phyloP scores from a whole-genome alignment of 306 rosid genomes.

The Casuarina equisetifolia region DNA sequence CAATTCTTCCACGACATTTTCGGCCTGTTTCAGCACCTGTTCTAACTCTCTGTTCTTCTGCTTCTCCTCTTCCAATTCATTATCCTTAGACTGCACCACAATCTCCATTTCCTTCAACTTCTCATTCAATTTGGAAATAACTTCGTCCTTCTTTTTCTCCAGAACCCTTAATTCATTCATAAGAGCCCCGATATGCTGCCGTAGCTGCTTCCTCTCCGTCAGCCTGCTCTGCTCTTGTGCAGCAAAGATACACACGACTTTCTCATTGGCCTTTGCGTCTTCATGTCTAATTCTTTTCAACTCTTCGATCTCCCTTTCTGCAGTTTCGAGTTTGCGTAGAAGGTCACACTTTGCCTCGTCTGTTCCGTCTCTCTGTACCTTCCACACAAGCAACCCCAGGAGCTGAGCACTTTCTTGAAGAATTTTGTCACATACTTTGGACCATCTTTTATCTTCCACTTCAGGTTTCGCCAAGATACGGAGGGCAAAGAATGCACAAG shows the following conservation, averaged over 20 bases:
- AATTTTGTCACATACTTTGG: slow-evolving; percentile 57
- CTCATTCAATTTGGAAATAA: slow-evolving; percentile 45
- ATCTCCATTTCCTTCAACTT: slow-evolving; percentile 60
- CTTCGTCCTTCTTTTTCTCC: slow-evolving; percentile 56
- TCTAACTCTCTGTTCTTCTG: slow-evolving; percentile 59
- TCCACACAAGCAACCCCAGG: slow-evolving; percentile 82
- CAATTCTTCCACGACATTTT: slow-evolving; percentile 56
- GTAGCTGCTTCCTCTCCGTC: slow-evolving; percentile 63
- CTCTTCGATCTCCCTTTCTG: slow-evolving; percentile 63
- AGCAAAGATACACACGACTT: slow-evolving; percentile 89
- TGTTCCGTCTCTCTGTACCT: slow-evolving; percentile 51
- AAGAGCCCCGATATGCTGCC: slow-evolving; percentile 70
- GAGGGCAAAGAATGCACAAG: slow-evolving; percentile 84
- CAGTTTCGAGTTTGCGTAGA: slow-evolving; percentile 43
- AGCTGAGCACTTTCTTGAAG: slow-evolving; percentile 86
- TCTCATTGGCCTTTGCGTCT: slow-evolving; percentile 94
- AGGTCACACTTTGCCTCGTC: slow-evolving; percentile 37
- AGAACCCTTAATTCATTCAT: slow-evolving; percentile 57
- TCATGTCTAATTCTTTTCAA: slow-evolving; percentile 78
- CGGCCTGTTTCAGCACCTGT: slow-evolving; percentile 55
- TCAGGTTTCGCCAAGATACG: slow-evolving; percentile 52
- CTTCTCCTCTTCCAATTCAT: slow-evolving; percentile 54
- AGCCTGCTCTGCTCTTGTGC: slow-evolving; percentile 90
- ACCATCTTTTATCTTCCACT: slow-evolving; percentile 53
- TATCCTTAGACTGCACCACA: slow-evolving; percentile 54